phyloP scores from a whole-genome alignment of 2,329 filamentous ascomycete species.

The Teratosphaeria viscida region DNA sequence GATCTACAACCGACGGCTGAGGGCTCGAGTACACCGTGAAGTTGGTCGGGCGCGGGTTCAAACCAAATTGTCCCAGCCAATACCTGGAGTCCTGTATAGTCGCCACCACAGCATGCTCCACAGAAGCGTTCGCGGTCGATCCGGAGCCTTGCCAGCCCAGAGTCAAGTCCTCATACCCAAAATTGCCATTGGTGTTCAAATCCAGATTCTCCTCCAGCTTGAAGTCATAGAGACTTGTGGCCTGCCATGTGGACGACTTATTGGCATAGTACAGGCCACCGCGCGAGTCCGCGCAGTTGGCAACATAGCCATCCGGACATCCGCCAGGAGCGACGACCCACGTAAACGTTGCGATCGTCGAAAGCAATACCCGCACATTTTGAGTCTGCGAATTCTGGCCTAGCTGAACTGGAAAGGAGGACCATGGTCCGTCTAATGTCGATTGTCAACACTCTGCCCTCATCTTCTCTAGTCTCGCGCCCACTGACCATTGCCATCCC shows the following conservation, averaged over 20 bases:
- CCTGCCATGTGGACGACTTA: conserved; percentile 48
- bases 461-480: background rate
- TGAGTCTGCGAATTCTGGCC: conserved; percentile 19
- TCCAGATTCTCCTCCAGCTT: conserved; percentile 48
- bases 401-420: conserved; percentile 28
- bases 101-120: conserved; percentile 22
- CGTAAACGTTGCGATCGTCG: conserved; percentile 22
- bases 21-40: conserved; percentile 25
- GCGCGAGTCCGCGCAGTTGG: conserved; percentile 20
- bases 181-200: conserved; percentile 20
- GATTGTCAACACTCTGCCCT: background rate
- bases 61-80: conserved; percentile 25
- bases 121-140: conserved; percentile 10
- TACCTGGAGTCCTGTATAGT: conserved; percentile 18
- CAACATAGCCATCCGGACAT: conserved; percentile 19
- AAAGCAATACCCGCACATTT: conserved; percentile 23
- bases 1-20: conserved; percentile 25
- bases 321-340: conserved; percentile 20
- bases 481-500: conserved; percentile 24
- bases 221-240: conserved; percentile 51
- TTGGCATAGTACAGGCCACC: conserved; percentile 38
- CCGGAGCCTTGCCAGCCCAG: conserved; percentile 27
- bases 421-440: conserved; percentile 25
- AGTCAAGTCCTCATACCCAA: conserved; percentile 25
- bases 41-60: conserved; percentile 27